phyloP scores from a whole-genome alignment of 768 basidiomycete genomes.

The Clavulina sp. region DNA sequence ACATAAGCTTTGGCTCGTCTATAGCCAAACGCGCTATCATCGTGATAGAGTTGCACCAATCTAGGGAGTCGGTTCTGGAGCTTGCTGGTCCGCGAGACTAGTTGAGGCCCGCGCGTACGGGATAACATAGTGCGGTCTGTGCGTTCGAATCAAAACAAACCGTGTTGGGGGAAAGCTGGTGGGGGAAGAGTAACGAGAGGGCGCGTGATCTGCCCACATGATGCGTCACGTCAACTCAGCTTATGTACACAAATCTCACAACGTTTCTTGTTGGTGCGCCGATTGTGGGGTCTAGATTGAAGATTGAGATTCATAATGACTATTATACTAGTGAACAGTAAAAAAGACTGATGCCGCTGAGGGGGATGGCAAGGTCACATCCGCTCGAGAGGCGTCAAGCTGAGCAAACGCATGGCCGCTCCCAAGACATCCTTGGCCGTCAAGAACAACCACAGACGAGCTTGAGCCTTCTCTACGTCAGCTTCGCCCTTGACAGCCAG shows the following conservation, averaged over 20 bases:
- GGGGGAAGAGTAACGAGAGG: background rate
- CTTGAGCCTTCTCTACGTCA: slow-evolving; percentile 58
- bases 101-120: background rate
- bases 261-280: no score
- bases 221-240: no score
- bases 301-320: background rate
- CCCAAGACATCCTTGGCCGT: slow-evolving; percentile 81
- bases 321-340: background rate
- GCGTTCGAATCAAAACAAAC: no score
- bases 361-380: no score
- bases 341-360: background rate
- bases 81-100: no score
- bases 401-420: slow-evolving; percentile 72
- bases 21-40: background rate
- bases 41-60: background rate
- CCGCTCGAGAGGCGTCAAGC: slow-evolving; percentile 75
- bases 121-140: background rate
- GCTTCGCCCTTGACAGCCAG: slow-evolving; percentile 71
- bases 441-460: slow-evolving; percentile 77
- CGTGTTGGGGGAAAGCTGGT: no score
- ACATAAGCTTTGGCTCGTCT: background rate
- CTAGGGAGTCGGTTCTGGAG: no score
- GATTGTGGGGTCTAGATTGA: no score
- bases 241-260: no score
- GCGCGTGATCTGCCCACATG: background rate